Conservation (phyloP, 176 grass and related monocot species). For the Zizania latifolia region DNA sequence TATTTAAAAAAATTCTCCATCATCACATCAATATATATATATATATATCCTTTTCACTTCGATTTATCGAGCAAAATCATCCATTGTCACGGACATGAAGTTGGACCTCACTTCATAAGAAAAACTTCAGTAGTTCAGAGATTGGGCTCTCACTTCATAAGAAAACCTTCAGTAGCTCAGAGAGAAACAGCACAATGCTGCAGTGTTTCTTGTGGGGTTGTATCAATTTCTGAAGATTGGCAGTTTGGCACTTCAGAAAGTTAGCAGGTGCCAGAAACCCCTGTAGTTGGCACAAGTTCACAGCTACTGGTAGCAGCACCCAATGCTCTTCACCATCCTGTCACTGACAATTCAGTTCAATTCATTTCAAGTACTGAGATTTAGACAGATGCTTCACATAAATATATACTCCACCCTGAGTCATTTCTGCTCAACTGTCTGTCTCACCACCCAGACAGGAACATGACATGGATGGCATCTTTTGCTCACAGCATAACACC, state of each 20-base stretch:
- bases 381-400: constrained; percentile 11
- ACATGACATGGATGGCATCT: constrained; percentile 12
- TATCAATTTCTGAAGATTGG: background rate
- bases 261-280: background rate
- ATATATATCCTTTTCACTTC: background rate
- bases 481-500: background rate
- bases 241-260: background rate
- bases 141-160: background rate
- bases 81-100: background rate
- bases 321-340: background rate
- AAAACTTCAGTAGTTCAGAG: background rate
- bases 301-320: background rate
- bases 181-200: background rate
- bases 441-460: constrained; percentile 16
- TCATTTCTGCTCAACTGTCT: constrained; percentile 14
- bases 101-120: no score
- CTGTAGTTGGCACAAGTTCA: background rate
- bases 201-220: background rate
- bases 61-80: background rate
- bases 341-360: background rate
- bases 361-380: background rate
- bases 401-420: background rate
- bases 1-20: no score
- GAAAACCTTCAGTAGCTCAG: background rate
- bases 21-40: background rate